A percentile compares a stretch with the other conserved stretches of the same genome.
These are phyloP conservation scores for Cystoderma amianthinum DNA, from an alignment of 768 basidiomycete species.

Conservation along the genomic window DNA sequence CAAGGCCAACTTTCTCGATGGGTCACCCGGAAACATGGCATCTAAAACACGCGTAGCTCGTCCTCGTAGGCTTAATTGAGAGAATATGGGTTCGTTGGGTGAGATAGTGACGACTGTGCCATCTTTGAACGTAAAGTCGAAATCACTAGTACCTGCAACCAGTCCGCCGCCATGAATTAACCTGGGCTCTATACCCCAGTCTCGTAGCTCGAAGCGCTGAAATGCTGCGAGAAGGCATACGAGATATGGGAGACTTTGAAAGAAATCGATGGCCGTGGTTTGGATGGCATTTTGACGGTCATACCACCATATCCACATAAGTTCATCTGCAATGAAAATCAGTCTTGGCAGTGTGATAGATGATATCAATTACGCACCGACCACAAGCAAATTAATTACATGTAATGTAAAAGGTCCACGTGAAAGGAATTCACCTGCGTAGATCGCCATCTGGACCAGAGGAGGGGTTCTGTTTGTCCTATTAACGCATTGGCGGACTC, in stretches of 20 bases:
- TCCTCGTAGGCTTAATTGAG: not conserved
- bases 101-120: not conserved
- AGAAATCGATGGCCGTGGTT: conserved; percentile 11
- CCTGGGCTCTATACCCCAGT: conserved; percentile 9
- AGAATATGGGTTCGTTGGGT: not conserved
- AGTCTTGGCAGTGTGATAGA: not conserved
- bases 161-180: not conserved
- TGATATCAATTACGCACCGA: not conserved
- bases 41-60: not conserved
- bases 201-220: conserved; percentile 8
- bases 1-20: not conserved
- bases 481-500: not conserved
- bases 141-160: not conserved
- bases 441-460: not conserved
- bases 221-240: conserved; percentile 10
- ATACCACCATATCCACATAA: conserved; percentile 13
- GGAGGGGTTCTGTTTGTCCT: not conserved
- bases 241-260: conserved; percentile 12
- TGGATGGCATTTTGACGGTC: conserved; percentile 13
- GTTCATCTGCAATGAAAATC: conserved; percentile 7
- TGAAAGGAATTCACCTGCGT: conserved; percentile 1
- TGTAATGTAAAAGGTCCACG: not conserved
- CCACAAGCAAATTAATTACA: conserved; percentile 1
- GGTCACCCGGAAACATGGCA: not conserved
- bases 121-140: not conserved